Evolutionary conservation across 2,329 filamentous ascomycete genomes (phyloP).

Genomic region (Didymella glomerata): DNA sequence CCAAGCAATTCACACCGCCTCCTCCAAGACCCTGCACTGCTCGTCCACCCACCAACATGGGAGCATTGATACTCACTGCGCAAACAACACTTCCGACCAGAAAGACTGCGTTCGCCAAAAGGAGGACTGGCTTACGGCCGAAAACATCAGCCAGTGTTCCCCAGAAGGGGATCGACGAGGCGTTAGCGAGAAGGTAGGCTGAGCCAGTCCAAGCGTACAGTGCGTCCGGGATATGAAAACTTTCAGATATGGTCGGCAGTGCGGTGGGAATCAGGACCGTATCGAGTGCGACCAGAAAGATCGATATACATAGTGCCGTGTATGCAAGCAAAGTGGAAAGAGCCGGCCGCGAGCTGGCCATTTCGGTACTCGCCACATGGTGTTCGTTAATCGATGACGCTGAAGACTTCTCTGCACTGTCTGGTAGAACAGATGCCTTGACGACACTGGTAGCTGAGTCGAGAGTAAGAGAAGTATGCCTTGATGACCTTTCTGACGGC

Average conservation of each 20-base stretch:
- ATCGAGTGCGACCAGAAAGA: slow-evolving; percentile 56
- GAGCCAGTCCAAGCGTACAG: slow-evolving; percentile 81
- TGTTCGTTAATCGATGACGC: neutral
- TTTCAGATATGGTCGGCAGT: slow-evolving; percentile 69
- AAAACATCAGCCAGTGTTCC: slow-evolving; percentile 53
- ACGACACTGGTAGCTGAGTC: slow-evolving; percentile 8
- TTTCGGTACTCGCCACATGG: neutral
- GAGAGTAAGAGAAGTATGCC: slow-evolving; percentile 17
- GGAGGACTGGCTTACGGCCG: slow-evolving; percentile 48
- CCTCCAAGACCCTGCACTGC: slow-evolving; percentile 64
- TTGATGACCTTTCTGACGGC: slow-evolving; percentile 14
- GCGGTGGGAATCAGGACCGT: slow-evolving; percentile 71
- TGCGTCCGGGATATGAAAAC: slow-evolving; percentile 68
- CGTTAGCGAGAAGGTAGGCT: slow-evolving; percentile 51
- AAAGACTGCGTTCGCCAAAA: slow-evolving; percentile 55
- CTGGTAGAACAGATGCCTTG: neutral
- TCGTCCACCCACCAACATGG: slow-evolving; percentile 63
- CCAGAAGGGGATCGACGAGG: slow-evolving; percentile 53
- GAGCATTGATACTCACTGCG: slow-evolving; percentile 57
- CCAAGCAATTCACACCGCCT: slow-evolving; percentile 62
- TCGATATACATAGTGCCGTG: slow-evolving; percentile 43
- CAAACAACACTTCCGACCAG: slow-evolving; percentile 61
- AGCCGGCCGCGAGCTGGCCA: neutral
- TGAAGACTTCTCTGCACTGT: neutral
- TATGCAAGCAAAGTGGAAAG: slow-evolving; percentile 37